Evolutionary conservation across 1,139 yeast genomes (phyloP).

Genomic region (Schwanniomyces etchellsii): DNA sequence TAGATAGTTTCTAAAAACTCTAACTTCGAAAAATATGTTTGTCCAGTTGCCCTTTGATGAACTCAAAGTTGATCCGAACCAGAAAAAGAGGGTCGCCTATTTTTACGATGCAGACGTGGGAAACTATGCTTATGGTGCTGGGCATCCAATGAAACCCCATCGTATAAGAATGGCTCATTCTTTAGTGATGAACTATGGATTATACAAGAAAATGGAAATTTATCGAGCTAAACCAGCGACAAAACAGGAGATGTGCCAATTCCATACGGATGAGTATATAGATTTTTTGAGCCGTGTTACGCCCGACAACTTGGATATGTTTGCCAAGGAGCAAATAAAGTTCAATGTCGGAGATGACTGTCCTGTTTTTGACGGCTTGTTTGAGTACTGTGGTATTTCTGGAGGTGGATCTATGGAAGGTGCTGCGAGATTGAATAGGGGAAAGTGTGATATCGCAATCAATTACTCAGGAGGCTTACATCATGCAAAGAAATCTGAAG

Average conservation of each 20-base stretch:
- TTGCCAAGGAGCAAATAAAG: slow-evolving; percentile 87
- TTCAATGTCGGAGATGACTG: slow-evolving; percentile 98
- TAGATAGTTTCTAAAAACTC: no score
- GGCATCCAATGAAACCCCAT: slow-evolving; percentile 98
- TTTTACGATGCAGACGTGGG: slow-evolving; percentile 79
- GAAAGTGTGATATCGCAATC: slow-evolving; percentile 92
- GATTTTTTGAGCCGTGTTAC: slow-evolving; percentile 91
- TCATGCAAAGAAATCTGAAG: slow-evolving; percentile 94
- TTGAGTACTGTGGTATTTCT: slow-evolving; percentile 88
- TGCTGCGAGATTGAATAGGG: slow-evolving; percentile 86
- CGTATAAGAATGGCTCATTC: slow-evolving; percentile 98
- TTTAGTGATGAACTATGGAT: slow-evolving; percentile 92
- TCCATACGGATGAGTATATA: slow-evolving; percentile 95
- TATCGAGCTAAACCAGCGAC: slow-evolving; percentile 97
- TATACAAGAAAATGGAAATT: slow-evolving; percentile 95
- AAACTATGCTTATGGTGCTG: slow-evolving; percentile 96
- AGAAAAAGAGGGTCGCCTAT: slow-evolving; percentile 42
- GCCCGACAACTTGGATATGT: slow-evolving; percentile 89
- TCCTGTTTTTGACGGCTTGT: slow-evolving; percentile 93
- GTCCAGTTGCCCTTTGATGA: slow-evolving; percentile 44
- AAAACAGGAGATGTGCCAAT: slow-evolving; percentile 97
- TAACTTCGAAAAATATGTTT: no score
- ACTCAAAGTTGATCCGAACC: slow-evolving; percentile 33
- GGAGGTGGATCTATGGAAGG: slow-evolving; percentile 99
- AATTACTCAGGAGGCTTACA: slow-evolving; percentile 98